A percentile compares a stretch with the other conserved stretches of the same genome.
phyloP scores from a whole-genome alignment of 1,284 basidiomycete species.

The Moesziomyces aphidis region DNA sequence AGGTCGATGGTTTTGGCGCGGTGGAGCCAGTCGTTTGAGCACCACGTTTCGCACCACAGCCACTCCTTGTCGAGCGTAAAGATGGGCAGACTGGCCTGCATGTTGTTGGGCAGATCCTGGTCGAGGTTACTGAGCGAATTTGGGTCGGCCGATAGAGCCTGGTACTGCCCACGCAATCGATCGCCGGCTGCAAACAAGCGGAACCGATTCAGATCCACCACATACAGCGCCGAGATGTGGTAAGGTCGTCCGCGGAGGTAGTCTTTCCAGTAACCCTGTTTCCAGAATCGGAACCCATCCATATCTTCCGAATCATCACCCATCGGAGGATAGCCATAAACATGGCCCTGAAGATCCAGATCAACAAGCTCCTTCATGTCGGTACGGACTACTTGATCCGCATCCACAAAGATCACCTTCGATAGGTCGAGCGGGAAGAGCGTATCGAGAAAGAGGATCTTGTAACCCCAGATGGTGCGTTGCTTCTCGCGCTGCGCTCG shows the following conservation, averaged over 20 bases:
- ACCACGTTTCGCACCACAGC: slow-evolving; percentile 68
- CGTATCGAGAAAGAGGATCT: slow-evolving; percentile 97
- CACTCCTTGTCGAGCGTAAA: slow-evolving; percentile 61
- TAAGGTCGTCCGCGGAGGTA: slow-evolving; percentile 51
- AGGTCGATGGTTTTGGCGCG: slow-evolving; percentile 67
- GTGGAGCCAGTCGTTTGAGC: slow-evolving; percentile 54
- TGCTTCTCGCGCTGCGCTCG: slow-evolving; percentile 97
- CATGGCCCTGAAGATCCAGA: slow-evolving; percentile 81
- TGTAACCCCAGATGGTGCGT: slow-evolving; percentile 97
- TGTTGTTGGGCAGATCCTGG: slow-evolving; percentile 72
- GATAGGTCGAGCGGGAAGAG: slow-evolving; percentile 98
- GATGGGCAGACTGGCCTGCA: slow-evolving; percentile 61
- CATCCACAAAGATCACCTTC: slow-evolving; percentile 98
- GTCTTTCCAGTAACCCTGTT: slow-evolving; percentile 74
- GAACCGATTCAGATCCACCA: slow-evolving; percentile 95
- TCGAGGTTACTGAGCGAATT: slow-evolving; percentile 94
- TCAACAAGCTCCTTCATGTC: slow-evolving; percentile 93
- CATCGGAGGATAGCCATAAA: slow-evolving; percentile 87
- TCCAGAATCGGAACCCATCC: slow-evolving; percentile 99
- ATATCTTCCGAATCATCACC: slow-evolving; percentile 90
- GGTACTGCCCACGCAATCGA: slow-evolving; percentile 89
- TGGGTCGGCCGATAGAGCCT: slow-evolving; percentile 90
- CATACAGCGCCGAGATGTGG: slow-evolving; percentile 79
- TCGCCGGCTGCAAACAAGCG: slow-evolving; percentile 80
- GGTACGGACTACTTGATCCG: slow-evolving; percentile 85